Evolutionary conservation across 208 protist species (phyloP).

Genomic region (Naegleria fowleri): DNA sequence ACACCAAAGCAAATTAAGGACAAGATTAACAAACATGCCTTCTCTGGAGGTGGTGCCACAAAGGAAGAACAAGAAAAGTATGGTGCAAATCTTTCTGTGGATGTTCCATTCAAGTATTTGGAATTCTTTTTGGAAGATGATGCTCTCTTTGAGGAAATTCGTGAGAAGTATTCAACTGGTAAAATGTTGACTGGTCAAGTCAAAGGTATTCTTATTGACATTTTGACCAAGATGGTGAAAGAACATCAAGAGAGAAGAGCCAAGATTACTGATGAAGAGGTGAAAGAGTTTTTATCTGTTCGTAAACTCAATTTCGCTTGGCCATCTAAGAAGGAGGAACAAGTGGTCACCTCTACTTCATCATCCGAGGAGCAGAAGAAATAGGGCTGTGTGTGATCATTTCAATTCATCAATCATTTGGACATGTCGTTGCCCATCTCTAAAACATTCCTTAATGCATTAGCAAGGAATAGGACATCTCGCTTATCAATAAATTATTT

Average conservation of each 20-base stretch:
- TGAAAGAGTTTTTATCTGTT: slow-evolving; percentile 46
- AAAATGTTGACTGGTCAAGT: slow-evolving; percentile 91
- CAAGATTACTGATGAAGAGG: slow-evolving; percentile 77
- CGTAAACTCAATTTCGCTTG: background rate
- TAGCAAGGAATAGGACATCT: too few relatives aligned
- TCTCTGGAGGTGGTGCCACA: slow-evolving; percentile 89
- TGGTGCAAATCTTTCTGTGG: slow-evolving; percentile 82
- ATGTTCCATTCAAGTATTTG: slow-evolving; percentile 93
- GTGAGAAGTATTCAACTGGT: slow-evolving; percentile 77
- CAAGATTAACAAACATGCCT: slow-evolving; percentile 91
- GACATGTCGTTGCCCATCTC: too few relatives aligned
- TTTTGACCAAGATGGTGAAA: slow-evolving; percentile 71
- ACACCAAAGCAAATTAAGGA: slow-evolving; percentile 78
- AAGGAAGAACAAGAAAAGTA: slow-evolving; percentile 83
- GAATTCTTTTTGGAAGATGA: slow-evolving; percentile 93
- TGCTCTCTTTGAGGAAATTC: slow-evolving; percentile 70
- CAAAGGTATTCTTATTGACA: slow-evolving; percentile 86
- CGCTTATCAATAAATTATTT: too few relatives aligned
- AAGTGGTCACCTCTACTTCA: too few relatives aligned
- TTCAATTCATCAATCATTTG: too few relatives aligned
- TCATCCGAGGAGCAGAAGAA: too few relatives aligned
- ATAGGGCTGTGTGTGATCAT: too few relatives aligned
- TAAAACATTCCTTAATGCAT: too few relatives aligned
- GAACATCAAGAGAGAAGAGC: slow-evolving; percentile 75
- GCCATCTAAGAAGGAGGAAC: background rate